Evolutionary conservation across 306 rosid species (phyloP).

Genomic region (Quercus aquifolioides): DNA sequence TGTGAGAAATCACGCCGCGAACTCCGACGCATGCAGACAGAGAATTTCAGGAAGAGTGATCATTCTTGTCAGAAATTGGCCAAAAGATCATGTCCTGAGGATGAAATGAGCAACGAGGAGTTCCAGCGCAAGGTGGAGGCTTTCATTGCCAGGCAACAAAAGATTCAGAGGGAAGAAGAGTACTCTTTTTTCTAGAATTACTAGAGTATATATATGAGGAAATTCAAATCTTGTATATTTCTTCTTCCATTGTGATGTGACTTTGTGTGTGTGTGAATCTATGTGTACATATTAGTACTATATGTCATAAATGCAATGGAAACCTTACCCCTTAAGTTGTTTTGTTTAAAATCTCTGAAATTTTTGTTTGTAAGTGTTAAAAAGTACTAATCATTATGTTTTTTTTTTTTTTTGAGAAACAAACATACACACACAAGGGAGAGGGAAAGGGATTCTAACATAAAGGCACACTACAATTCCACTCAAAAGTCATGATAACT

Average conservation of each 20-base stretch:
- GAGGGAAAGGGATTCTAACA: too few species aligned
- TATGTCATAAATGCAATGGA: background rate
- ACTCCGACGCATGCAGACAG: slow-evolving; percentile 51
- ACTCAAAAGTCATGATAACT: too few species aligned
- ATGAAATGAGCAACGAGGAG: slow-evolving; percentile 71
- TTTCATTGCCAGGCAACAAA: slow-evolving; percentile 80
- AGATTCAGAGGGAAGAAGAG: slow-evolving; percentile 55
- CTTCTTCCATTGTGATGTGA: background rate
- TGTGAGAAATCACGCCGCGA: slow-evolving; percentile 27
- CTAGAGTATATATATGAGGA: background rate
- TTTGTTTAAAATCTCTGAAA: background rate
- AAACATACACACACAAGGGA: too few species aligned
- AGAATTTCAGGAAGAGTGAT: slow-evolving; percentile 25
- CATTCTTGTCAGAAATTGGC: slow-evolving; percentile 1
- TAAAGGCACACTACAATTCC: too few species aligned
- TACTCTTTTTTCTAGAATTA: background rate
- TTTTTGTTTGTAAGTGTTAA: background rate
- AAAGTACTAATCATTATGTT: too few species aligned
- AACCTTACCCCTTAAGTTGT: background rate
- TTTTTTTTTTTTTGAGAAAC: too few species aligned
- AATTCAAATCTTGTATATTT: too few species aligned
- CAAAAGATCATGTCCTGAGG: slow-evolving; percentile 39
- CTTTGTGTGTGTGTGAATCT: background rate
- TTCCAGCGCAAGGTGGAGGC: slow-evolving; percentile 73
- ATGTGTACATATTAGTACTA: background rate